These are phyloP conservation scores for Mucor velutinosus DNA, from an alignment of 371 early-diverging fungal genomes.

Conservation along the genomic window DNA sequence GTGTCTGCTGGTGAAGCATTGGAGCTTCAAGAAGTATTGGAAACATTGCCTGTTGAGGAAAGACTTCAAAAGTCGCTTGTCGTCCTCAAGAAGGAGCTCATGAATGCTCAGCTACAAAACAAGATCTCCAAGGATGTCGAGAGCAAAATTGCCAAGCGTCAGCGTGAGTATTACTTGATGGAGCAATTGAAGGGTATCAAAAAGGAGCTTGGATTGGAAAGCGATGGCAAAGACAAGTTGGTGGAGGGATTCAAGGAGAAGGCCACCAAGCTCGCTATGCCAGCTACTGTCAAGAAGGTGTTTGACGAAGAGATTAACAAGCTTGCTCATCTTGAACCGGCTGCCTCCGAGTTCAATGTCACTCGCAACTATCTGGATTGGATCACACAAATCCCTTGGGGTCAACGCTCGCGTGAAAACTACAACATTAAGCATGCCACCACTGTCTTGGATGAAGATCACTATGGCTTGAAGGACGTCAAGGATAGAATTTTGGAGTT, in stretches of 20 bases:
- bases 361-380: slow-evolving; percentile 97
- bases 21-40: slow-evolving; percentile 93
- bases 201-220: slow-evolving; percentile 95
- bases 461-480: slow-evolving; percentile 98
- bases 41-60: slow-evolving; percentile 86
- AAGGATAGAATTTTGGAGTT: slow-evolving; percentile 98
- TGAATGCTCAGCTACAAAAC: slow-evolving; percentile 94
- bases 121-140: slow-evolving; percentile 97
- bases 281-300: slow-evolving; percentile 86
- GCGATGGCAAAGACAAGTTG: slow-evolving; percentile 96
- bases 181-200: slow-evolving; percentile 98
- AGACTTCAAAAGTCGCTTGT: slow-evolving; percentile 89
- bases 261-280: slow-evolving; percentile 84
- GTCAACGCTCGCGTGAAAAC: slow-evolving; percentile 84
- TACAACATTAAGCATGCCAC: slow-evolving; percentile 85
- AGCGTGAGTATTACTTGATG: slow-evolving; percentile 97
- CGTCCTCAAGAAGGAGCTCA: slow-evolving; percentile 94
- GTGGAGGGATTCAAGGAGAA: slow-evolving; percentile 90
- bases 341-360: slow-evolving; percentile 95
- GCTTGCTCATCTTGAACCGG: slow-evolving; percentile 92
- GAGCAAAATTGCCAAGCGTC: slow-evolving; percentile 92
- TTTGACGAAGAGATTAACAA: slow-evolving; percentile 97
- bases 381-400: slow-evolving; percentile 98
- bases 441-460: slow-evolving; percentile 93
- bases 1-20: slow-evolving; percentile 87